A percentile compares a stretch with the other conserved stretches of the same genome.
Conservation (phyloP, 2,329 filamentous ascomycete species). For the Ophiosphaerella narmari region DNA sequence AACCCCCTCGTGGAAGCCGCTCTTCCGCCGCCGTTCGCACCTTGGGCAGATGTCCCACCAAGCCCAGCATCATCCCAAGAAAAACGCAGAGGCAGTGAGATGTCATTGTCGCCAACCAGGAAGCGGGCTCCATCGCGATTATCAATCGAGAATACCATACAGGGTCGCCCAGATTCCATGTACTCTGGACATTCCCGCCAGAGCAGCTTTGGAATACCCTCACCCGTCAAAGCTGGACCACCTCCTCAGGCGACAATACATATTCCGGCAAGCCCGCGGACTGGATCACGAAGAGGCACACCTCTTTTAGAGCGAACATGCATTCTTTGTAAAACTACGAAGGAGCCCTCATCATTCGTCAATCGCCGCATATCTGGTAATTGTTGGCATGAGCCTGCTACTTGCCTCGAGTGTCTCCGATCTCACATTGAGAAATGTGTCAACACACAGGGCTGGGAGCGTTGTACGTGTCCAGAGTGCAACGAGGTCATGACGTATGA, state of each 20-base stretch:
- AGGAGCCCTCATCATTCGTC: conserved; percentile 25
- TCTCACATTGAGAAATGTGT: conserved; percentile 30
- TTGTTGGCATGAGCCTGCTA: conserved; percentile 36
- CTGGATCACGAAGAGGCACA: conserved; percentile 20
- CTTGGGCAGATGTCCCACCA: conserved; percentile 25
- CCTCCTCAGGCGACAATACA: conserved; percentile 5
- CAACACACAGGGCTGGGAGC: conserved; percentile 18
- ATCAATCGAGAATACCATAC: conserved; percentile 9
- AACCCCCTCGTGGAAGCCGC: conserved; percentile 13
- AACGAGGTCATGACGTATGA: conserved; percentile 28
- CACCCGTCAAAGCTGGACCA: conserved; percentile 14
- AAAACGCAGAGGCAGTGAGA: conserved; percentile 16
- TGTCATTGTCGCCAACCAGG: conserved; percentile 13
- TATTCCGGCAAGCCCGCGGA: conserved; percentile 9
- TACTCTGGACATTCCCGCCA: conserved; percentile 12
- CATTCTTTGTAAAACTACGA: conserved; percentile 31
- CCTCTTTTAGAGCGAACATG: conserved; percentile 28
- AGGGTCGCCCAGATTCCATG: conserved; percentile 21
- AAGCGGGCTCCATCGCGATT: conserved; percentile 9
- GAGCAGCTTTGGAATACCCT: conserved; percentile 18
- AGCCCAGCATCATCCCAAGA: conserved; percentile 22
- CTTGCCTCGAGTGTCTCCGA: conserved; percentile 33
- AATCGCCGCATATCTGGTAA: conserved; percentile 24
- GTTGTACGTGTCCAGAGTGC: conserved; percentile 38
- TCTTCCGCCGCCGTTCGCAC: conserved; percentile 28